phyloP scores from a whole-genome alignment of 768 basidiomycete species.

The Lentinula sp. region DNA sequence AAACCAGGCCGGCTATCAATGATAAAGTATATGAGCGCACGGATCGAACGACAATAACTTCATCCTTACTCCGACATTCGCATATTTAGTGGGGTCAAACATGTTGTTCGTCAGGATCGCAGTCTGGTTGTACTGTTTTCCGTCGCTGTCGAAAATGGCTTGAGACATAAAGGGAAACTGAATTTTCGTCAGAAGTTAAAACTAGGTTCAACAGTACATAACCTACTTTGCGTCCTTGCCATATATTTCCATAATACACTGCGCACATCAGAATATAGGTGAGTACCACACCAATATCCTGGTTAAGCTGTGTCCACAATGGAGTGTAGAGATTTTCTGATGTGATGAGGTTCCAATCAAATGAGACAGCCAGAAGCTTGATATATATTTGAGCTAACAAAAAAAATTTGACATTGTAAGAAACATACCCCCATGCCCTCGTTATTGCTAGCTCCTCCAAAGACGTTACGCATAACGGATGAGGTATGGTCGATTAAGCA shows the following conservation, averaged over 20 bases:
- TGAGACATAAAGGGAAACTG: slow-evolving; percentile 13
- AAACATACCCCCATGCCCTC: slow-evolving; percentile 21
- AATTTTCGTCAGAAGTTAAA: background rate
- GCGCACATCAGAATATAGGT: slow-evolving; percentile 1
- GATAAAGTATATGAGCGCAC: background rate
- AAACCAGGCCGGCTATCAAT: slow-evolving; percentile 24
- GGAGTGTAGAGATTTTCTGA: slow-evolving; percentile 6
- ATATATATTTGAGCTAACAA: background rate
- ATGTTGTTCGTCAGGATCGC: slow-evolving; percentile 19
- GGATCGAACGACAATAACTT: background rate
- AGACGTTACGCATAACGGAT: slow-evolving; percentile 27
- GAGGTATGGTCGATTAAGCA: slow-evolving; percentile 20
- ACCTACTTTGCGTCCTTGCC: slow-evolving; percentile 8
- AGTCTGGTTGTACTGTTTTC: slow-evolving; percentile 20
- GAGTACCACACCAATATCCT: slow-evolving; percentile 13
- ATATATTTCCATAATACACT: slow-evolving; percentile 17
- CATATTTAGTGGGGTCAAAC: slow-evolving; percentile 17
- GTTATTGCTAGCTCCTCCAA: slow-evolving; percentile 30
- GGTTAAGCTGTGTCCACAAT: slow-evolving; percentile 14
- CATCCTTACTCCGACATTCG: slow-evolving; percentile 9
- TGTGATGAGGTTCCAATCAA: slow-evolving; percentile 22
- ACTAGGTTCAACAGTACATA: background rate
- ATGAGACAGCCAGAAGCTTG: slow-evolving; percentile 19
- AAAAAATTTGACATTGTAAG: background rate
- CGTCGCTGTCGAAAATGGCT: slow-evolving; percentile 5